phyloP scores from a whole-genome alignment of 2,329 filamentous ascomycete genomes.

The Fusarium falciforme region DNA sequence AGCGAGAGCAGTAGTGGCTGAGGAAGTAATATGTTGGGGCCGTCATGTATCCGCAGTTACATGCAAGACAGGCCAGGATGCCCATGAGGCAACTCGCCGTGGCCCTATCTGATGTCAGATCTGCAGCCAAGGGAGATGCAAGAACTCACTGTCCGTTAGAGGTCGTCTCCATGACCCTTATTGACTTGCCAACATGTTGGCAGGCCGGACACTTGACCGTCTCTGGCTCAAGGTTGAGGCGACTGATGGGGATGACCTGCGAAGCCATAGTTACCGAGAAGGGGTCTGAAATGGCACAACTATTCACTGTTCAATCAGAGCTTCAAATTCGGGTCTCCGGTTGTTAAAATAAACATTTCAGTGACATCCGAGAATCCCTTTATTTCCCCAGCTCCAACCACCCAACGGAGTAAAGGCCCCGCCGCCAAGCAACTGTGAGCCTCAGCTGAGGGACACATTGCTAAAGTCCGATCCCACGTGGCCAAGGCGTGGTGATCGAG shows the following conservation, averaged over 20 bases:
- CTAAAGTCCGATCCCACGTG: background rate
- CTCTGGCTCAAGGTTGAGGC: constrained; percentile 2
- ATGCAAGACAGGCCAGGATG: constrained; percentile 2
- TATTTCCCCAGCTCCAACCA: background rate
- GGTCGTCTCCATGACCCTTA: constrained; percentile 10
- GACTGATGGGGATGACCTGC: constrained; percentile 1
- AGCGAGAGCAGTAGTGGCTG: constrained; percentile 11
- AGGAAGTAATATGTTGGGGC: constrained; percentile 16
- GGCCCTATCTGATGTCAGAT: background rate
- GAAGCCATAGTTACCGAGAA: background rate
- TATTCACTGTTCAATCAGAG: background rate
- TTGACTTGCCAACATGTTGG: constrained; percentile 11
- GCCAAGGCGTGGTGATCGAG: background rate
- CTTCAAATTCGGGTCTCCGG: background rate
- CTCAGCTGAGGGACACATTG: background rate
- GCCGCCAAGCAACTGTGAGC: background rate
- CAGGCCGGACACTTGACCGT: constrained; percentile 16
- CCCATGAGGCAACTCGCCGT: background rate
- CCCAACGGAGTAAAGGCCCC: background rate
- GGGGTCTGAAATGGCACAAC: background rate
- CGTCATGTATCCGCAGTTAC: constrained; percentile 12
- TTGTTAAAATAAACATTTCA: background rate
- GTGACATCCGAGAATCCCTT: background rate
- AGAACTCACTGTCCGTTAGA: constrained; percentile 1
- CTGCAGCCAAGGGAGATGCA: rapidly evolving